phyloP scores from a whole-genome alignment of 441 rosid genomes.

The Daphne laureola region DNA sequence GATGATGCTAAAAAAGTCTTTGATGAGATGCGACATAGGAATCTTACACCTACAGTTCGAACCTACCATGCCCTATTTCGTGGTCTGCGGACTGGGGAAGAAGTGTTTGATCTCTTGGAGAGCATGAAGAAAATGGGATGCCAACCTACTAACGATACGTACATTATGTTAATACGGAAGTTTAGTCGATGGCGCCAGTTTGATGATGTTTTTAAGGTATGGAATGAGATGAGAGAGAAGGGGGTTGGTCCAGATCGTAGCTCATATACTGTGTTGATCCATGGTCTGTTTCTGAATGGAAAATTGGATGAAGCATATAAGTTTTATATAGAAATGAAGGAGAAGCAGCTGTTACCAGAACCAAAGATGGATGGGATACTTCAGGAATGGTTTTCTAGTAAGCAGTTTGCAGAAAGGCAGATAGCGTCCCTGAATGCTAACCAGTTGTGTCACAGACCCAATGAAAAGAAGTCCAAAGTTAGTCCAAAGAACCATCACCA shows the following conservation, averaged over 20 bases:
- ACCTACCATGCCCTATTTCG: slow-evolving; percentile 82
- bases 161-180: slow-evolving; percentile 79
- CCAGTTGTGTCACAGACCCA: slow-evolving; percentile 13
- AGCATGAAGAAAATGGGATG: slow-evolving; percentile 67
- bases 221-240: slow-evolving; percentile 68
- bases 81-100: slow-evolving; percentile 48
- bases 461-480: slow-evolving; percentile 17
- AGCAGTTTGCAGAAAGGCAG: slow-evolving; percentile 38
- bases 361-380: slow-evolving; percentile 64
- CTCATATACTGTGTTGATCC: slow-evolving; percentile 75
- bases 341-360: slow-evolving; percentile 53
- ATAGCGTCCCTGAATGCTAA: slow-evolving; percentile 16
- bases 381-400: slow-evolving; percentile 62
- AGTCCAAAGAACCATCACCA: slow-evolving; percentile 23
- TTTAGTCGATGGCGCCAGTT: slow-evolving; percentile 81
- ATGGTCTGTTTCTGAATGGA: slow-evolving; percentile 82
- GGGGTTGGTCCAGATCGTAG: slow-evolving; percentile 71
- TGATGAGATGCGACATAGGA: slow-evolving; percentile 59
- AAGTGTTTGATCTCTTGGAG: slow-evolving; percentile 64
- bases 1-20: slow-evolving; percentile 55
- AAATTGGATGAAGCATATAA: slow-evolving; percentile 68
- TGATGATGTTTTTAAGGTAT: slow-evolving; percentile 50
- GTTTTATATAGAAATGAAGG: slow-evolving; percentile 78
- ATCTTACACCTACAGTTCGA: slow-evolving; percentile 47
- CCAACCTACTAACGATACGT: slow-evolving; percentile 64